A percentile compares a stretch with the other conserved stretches of the same genome.
These are phyloP conservation scores for Yamadazyma kanchanaburiensis DNA, from an alignment of 1,139 yeast genomes.

Conservation along the genomic window DNA sequence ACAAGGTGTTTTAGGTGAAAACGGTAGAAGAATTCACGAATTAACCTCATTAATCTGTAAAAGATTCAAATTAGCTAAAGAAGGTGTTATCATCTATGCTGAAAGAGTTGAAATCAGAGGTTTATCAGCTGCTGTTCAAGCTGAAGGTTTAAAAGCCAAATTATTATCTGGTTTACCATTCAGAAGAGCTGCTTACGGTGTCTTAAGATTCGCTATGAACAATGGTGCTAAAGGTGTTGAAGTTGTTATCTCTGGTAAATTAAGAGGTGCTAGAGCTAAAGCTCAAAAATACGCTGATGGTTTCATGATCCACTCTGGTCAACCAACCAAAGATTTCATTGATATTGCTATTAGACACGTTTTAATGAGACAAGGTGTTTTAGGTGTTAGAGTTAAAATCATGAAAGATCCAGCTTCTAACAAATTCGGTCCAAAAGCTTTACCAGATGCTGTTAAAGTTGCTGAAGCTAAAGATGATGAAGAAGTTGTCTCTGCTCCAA, in stretches of 20 bases:
- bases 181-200: conserved; percentile 99
- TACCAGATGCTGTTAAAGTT: conserved; percentile 94
- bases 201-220: conserved; percentile 99
- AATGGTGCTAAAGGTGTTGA: conserved; percentile 99
- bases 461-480: conserved; percentile 98
- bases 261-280: conserved; percentile 99
- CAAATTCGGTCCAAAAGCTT: conserved; percentile 84
- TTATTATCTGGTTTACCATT: conserved; percentile 98
- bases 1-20: conserved; percentile 98
- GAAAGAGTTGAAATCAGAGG: conserved; percentile 99
- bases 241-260: conserved; percentile 98
- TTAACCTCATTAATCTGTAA: conserved; percentile 96
- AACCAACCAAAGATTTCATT: conserved; percentile 98
- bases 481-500: conserved; percentile 74
- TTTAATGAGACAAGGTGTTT: conserved; percentile 99
- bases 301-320: conserved; percentile 99
- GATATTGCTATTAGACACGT: conserved; percentile 99
- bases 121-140: conserved; percentile 99
- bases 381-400: conserved; percentile 98
- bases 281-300: conserved; percentile 99
- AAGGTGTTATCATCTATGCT: conserved; percentile 92
- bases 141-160: conserved; percentile 98
- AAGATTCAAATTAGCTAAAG: conserved; percentile 97
- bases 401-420: conserved; percentile 98
- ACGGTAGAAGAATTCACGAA: conserved; percentile 99